Evolutionary conservation across 2,329 filamentous ascomycete genomes (phyloP).

Genomic region (Curvularia spicifera): DNA sequence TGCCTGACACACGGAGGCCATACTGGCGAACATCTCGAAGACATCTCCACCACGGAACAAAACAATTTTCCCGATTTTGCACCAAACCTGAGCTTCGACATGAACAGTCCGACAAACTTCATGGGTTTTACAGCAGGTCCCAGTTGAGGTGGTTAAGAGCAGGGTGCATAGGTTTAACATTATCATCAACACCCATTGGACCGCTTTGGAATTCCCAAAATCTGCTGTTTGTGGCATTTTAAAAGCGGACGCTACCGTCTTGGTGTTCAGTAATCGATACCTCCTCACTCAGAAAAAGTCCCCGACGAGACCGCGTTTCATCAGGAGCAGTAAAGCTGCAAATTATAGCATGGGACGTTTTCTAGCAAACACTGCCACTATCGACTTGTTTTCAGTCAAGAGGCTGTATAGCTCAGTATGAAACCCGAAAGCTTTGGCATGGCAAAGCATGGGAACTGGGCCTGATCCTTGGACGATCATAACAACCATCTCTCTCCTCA

Average conservation of each 20-base stretch:
- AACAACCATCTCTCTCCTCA: neutral
- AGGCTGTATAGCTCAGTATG: neutral
- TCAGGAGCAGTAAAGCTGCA: neutral
- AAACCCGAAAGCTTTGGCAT: neutral
- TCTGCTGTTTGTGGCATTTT: neutral
- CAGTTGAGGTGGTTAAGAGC: neutral
- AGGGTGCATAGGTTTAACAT: neutral
- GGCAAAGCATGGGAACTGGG: neutral
- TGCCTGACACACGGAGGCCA: conserved; percentile 61
- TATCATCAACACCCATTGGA: neutral
- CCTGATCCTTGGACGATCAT: neutral
- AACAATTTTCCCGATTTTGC: conserved; percentile 26
- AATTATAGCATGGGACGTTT: neutral
- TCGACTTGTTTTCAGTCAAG: neutral
- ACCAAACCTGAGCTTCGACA: conserved; percentile 10
- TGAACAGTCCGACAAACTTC: conserved; percentile 20
- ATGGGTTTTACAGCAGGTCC: conserved; percentile 17
- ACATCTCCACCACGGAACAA: conserved; percentile 21
- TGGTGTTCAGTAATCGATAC: neutral
- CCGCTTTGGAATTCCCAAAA: neutral
- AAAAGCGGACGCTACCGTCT: neutral
- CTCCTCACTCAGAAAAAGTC: neutral
- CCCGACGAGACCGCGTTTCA: neutral
- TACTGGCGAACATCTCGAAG: conserved; percentile 51
- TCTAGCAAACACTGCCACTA: no score